Evolutionary conservation across 2,329 filamentous ascomycete genomes (phyloP).

Genomic region (Lachnellula willkommii): DNA sequence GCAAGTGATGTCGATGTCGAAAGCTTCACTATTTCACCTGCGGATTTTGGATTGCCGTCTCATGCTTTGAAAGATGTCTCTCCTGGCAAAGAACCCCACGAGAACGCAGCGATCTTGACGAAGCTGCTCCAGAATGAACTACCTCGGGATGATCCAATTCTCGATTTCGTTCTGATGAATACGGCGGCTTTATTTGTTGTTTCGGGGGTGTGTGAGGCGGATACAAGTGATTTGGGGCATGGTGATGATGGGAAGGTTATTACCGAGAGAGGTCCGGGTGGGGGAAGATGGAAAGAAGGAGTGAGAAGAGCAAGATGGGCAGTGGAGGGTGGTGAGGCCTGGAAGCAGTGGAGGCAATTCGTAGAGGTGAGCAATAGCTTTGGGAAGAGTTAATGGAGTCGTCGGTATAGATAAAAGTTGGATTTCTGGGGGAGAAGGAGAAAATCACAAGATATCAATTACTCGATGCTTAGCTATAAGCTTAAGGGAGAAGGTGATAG

Average conservation of each 20-base stretch:
- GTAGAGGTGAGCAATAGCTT: slow-evolving; percentile 59
- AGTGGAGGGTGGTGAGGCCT: slow-evolving; percentile 78
- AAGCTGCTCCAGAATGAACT: slow-evolving; percentile 70
- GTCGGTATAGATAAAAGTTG: neutral
- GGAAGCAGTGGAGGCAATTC: slow-evolving; percentile 76
- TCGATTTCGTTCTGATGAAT: slow-evolving; percentile 94
- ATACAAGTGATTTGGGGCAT: slow-evolving; percentile 71
- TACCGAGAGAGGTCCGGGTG: slow-evolving; percentile 75
- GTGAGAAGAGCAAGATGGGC: slow-evolving; percentile 83
- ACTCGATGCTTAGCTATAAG: no score
- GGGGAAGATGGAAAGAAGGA: slow-evolving; percentile 91
- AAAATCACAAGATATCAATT: no score
- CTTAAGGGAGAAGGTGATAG: no score
- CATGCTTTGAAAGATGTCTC: slow-evolving; percentile 75
- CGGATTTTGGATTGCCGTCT: slow-evolving; percentile 77
- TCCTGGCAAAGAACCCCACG: slow-evolving; percentile 75
- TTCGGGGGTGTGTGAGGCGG: slow-evolving; percentile 79
- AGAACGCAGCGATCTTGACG: slow-evolving; percentile 82
- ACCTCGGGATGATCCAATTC: slow-evolving; percentile 70
- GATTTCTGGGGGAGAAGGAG: no score
- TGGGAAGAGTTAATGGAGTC: slow-evolving; percentile 1
- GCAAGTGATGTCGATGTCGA: slow-evolving; percentile 53
- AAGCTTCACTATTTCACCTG: slow-evolving; percentile 70
- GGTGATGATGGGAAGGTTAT: slow-evolving; percentile 79
- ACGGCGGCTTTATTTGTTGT: slow-evolving; percentile 82